phyloP scores from a whole-genome alignment of 495 filamentous ascomycete genomes.

The Penicillium chermesinum region DNA sequence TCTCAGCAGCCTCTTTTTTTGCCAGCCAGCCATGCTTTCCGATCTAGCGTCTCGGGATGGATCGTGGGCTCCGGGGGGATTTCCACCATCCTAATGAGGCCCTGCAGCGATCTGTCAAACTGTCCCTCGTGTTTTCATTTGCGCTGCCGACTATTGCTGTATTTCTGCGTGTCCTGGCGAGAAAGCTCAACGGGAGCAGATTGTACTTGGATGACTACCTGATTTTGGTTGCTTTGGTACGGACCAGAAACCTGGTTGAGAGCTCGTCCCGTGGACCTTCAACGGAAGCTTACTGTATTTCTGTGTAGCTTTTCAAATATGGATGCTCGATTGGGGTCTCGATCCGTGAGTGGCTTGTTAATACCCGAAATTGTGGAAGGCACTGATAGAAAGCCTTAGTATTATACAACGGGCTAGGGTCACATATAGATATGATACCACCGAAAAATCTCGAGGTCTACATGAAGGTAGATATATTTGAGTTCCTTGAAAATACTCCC shows the following conservation, averaged over 20 bases:
- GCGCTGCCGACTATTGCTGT: constrained; percentile 26
- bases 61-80: constrained; percentile 13
- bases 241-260: background rate
- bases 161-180: constrained; percentile 23
- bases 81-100: constrained; percentile 24
- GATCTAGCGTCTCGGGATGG: constrained; percentile 8
- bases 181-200: constrained; percentile 21
- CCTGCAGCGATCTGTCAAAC: constrained; percentile 21
- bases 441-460: constrained; percentile 21
- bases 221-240: constrained; percentile 33
- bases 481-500: too few species aligned
- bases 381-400: constrained; percentile 16
- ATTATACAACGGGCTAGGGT: constrained; percentile 29
- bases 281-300: background rate
- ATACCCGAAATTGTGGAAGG: background rate
- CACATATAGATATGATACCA: constrained; percentile 30
- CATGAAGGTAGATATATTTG: constrained; percentile 20
- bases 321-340: constrained; percentile 27
- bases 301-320: constrained; percentile 29
- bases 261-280: background rate
- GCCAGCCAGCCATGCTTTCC: constrained; percentile 13
- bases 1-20: constrained; percentile 1
- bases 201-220: constrained; percentile 35
- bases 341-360: constrained; percentile 20
- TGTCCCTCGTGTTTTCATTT: constrained; percentile 29